These are phyloP conservation scores for Ploettnerulaceae sp. DNA, from an alignment of 2,329 filamentous ascomycete genomes.

Conservation along the genomic window DNA sequence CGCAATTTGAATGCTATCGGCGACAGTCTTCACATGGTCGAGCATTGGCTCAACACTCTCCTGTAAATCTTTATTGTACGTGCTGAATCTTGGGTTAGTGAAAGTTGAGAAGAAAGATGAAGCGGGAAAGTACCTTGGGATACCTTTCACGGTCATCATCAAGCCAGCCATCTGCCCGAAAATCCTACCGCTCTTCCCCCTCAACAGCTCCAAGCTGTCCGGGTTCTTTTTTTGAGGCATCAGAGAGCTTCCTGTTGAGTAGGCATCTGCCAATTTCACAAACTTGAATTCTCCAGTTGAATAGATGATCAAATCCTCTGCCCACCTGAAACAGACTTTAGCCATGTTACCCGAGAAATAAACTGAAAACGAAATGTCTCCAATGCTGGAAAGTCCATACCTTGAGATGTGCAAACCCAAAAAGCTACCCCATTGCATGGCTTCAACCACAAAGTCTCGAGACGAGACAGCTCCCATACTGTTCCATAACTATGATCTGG, in stretches of 20 bases:
- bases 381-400: background rate
- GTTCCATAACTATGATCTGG: slow-evolving; percentile 48
- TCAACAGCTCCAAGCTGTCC: slow-evolving; percentile 67
- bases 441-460: slow-evolving; percentile 76
- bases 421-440: slow-evolving; percentile 72
- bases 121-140: slow-evolving; percentile 46
- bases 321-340: slow-evolving; percentile 43
- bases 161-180: slow-evolving; percentile 80
- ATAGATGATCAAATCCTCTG: slow-evolving; percentile 84
- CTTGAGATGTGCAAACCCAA: slow-evolving; percentile 75
- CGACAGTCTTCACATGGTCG: slow-evolving; percentile 75
- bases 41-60: slow-evolving; percentile 83
- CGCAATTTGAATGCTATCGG: slow-evolving; percentile 76
- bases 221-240: slow-evolving; percentile 70
- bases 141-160: slow-evolving; percentile 66
- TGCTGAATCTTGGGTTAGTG: background rate
- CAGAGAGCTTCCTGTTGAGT: slow-evolving; percentile 62
- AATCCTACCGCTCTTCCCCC: slow-evolving; percentile 70
- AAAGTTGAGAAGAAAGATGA: background rate
- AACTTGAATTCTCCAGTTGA: slow-evolving; percentile 66
- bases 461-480: slow-evolving; percentile 62
- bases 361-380: background rate
- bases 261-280: slow-evolving; percentile 70
- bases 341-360: background rate
- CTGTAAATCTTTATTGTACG: slow-evolving; percentile 48